Percentiles rank a stretch among this genome's conserved stretches.
phyloP scores from a whole-genome alignment of 2,329 filamentous ascomycete species.

The Fusarium proliferatum region DNA sequence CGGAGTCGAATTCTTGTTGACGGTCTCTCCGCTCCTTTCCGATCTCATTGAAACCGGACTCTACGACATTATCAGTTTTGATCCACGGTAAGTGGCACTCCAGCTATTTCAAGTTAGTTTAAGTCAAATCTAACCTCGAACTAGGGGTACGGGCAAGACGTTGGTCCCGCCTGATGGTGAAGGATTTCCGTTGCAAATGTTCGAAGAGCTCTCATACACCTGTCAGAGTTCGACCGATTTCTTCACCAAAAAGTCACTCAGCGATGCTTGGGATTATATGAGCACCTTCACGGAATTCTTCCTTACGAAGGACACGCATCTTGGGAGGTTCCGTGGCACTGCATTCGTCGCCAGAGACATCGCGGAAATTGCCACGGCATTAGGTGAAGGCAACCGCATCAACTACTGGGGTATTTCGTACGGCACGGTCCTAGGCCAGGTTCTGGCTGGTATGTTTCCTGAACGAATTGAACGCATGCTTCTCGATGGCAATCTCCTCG shows the following conservation, averaged over 20 bases:
- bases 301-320: neutral
- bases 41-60: no score
- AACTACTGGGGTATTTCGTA: slow-evolving; percentile 49
- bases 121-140: neutral
- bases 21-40: no score
- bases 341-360: slow-evolving; percentile 51
- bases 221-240: neutral
- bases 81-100: neutral
- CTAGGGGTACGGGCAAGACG: neutral
- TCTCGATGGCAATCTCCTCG: slow-evolving; percentile 28
- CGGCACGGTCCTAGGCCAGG: slow-evolving; percentile 35
- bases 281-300: neutral
- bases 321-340: neutral
- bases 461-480: slow-evolving; percentile 31
- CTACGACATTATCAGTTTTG: neutral
- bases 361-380: slow-evolving; percentile 46
- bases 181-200: rapidly evolving
- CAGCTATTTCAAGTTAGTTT: rapidly evolving
- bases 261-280: neutral
- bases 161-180: neutral
- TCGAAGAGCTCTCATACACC: rapidly evolving
- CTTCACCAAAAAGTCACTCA: rapidly evolving
- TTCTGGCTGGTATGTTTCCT: slow-evolving; percentile 38
- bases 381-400: slow-evolving; percentile 48
- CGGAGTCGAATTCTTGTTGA: neutral